phyloP scores from a whole-genome alignment of 2,329 filamentous ascomycete genomes.

The Dothidotthia symphoricarpi region DNA sequence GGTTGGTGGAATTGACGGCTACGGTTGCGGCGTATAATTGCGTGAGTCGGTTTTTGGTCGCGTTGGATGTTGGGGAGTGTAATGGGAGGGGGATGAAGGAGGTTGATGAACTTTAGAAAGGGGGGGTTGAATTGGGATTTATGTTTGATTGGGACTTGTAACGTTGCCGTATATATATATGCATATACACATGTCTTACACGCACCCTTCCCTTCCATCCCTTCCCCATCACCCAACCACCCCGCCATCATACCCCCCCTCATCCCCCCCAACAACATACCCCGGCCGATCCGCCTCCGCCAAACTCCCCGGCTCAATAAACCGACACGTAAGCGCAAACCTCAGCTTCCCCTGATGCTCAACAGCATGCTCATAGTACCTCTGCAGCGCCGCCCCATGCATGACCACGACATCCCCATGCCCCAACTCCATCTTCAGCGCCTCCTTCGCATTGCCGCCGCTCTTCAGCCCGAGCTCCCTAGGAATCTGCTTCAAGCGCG shows the following conservation, averaged over 20 bases:
- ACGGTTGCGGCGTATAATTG: constrained; percentile 81
- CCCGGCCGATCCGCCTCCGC: constrained; percentile 37
- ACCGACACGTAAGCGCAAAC: constrained; percentile 58
- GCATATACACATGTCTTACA: too few relatives aligned
- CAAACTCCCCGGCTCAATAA: constrained; percentile 50
- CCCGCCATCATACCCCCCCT: constrained; percentile 38
- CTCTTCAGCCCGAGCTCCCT: constrained; percentile 39
- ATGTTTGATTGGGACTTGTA: too few relatives aligned
- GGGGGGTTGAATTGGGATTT: too few relatives aligned
- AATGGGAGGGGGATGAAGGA: constrained; percentile 36
- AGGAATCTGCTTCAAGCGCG: constrained; percentile 34
- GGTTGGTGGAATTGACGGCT: constrained; percentile 77
- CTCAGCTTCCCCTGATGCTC: constrained; percentile 52
- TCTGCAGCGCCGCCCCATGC: constrained; percentile 60
- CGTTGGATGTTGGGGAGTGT: constrained; percentile 63
- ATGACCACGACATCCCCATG: constrained; percentile 67
- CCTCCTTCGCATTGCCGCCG: constrained; percentile 32
- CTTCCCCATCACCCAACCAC: neutral
- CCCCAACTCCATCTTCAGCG: constrained; percentile 51
- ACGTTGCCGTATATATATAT: too few relatives aligned
- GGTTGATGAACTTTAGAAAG: constrained; percentile 31
- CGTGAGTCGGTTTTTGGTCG: constrained; percentile 79
- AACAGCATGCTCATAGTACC: constrained; percentile 60
- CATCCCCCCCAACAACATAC: constrained; percentile 41
- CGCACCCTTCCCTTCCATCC: too few relatives aligned